phyloP scores from a whole-genome alignment of 2,329 filamentous ascomycete genomes.

The Pseudogymnoascus sp. region DNA sequence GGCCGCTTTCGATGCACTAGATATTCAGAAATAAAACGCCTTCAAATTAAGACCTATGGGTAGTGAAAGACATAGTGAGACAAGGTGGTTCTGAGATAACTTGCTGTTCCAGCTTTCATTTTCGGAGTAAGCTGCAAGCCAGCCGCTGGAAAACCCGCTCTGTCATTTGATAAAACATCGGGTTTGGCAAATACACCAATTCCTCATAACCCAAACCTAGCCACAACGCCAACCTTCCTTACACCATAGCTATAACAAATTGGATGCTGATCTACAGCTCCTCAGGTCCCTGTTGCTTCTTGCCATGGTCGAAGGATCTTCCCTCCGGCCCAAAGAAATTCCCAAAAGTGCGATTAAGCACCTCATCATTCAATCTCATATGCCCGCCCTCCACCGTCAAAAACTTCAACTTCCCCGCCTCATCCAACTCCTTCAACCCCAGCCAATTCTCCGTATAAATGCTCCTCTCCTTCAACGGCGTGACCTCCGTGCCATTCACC shows the following conservation, averaged over 20 bases:
- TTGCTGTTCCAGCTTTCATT: not conserved
- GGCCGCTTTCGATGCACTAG: not conserved
- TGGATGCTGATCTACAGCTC: not conserved
- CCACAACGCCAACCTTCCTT: not conserved
- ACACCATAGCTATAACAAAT: not conserved
- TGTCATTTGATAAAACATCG: not conserved
- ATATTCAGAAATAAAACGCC: conserved; percentile 6
- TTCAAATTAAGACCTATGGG: not conserved
- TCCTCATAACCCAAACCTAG: not conserved
- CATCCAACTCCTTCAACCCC: conserved; percentile 70
- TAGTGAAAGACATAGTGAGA: not conserved
- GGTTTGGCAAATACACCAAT: not conserved
- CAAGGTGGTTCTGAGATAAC: not conserved
- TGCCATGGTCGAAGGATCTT: conserved; percentile 12
- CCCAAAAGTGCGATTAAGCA: conserved; percentile 42
- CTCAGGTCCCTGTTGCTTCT: conserved; percentile 4
- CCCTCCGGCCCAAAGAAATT: conserved; percentile 36
- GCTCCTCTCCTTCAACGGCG: conserved; percentile 57
- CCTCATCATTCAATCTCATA: conserved; percentile 67
- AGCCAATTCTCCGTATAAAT: conserved; percentile 93
- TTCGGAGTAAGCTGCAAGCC: not conserved
- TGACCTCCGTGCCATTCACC: conserved; percentile 64
- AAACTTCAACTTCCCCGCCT: conserved; percentile 72
- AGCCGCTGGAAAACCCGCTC: not conserved
- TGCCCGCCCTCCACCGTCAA: conserved; percentile 67